Evolutionary conservation across 768 basidiomycete genomes (phyloP).

Genomic region (Pholiota molesta): DNA sequence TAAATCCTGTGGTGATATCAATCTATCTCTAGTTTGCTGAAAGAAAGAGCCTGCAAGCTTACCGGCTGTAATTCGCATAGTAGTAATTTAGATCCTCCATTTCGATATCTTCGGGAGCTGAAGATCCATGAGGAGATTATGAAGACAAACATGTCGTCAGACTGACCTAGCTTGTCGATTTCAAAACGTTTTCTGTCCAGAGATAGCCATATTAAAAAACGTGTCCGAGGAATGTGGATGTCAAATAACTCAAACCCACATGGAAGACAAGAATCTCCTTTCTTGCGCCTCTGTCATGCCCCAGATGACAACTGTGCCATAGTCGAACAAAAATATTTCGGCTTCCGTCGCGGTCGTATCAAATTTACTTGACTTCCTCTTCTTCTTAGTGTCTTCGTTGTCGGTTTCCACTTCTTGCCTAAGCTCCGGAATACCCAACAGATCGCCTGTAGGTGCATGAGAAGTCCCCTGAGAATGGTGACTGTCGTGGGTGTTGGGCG

Average conservation of each 20-base stretch:
- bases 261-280: slow-evolving; percentile 84
- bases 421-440: slow-evolving; percentile 79
- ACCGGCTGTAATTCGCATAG: slow-evolving; percentile 96
- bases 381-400: slow-evolving; percentile 34
- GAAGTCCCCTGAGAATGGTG: slow-evolving; percentile 28
- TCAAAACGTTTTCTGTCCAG: slow-evolving; percentile 85
- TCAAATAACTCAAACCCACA: slow-evolving; percentile 55
- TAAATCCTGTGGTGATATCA: slow-evolving; percentile 64
- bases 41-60: slow-evolving; percentile 22
- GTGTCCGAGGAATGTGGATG: slow-evolving; percentile 3
- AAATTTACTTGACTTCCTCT: slow-evolving; percentile 67
- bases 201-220: slow-evolving; percentile 17
- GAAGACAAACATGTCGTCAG: neutral
- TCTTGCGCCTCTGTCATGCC: slow-evolving; percentile 96
- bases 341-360: slow-evolving; percentile 68
- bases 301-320: slow-evolving; percentile 97
- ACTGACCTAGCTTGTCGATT: slow-evolving; percentile 76
- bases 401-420: slow-evolving; percentile 38
- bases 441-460: slow-evolving; percentile 60
- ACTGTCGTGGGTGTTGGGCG: slow-evolving; percentile 32
- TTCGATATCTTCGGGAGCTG: slow-evolving; percentile 87
- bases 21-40: neutral
- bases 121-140: neutral
- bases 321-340: slow-evolving; percentile 92
- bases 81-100: slow-evolving; percentile 98